These are phyloP conservation scores for Botryosphaeria dothidea DNA, from an alignment of 2,329 filamentous ascomycete genomes.

Conservation along the genomic window DNA sequence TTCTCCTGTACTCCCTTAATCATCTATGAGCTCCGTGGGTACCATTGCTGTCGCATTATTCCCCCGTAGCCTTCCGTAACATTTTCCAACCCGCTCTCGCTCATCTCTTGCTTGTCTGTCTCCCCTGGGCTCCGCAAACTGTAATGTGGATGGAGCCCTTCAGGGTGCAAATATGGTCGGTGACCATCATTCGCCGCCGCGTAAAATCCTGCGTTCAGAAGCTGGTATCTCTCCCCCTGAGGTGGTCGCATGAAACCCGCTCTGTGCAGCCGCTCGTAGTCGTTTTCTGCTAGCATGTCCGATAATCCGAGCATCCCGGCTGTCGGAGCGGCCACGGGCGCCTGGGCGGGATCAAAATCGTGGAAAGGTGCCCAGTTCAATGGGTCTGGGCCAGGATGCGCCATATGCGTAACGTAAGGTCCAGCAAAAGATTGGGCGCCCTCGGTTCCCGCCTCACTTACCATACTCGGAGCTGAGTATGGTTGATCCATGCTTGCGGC, in stretches of 20 bases:
- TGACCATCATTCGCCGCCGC: neutral
- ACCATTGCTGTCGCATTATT: neutral
- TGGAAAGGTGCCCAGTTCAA: neutral
- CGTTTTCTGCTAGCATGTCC: neutral
- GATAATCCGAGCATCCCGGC: neutral
- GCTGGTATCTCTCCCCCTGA: neutral
- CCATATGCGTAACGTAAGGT: neutral
- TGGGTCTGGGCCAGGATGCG: neutral
- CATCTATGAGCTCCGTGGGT: conserved; percentile 37
- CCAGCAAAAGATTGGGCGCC: neutral
- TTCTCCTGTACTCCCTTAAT: no score
- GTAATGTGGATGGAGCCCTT: neutral
- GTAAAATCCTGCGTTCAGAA: neutral
- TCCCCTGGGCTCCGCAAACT: neutral
- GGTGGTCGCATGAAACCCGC: neutral
- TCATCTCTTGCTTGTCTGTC: neutral
- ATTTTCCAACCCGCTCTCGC: neutral
- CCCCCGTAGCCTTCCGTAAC: neutral
- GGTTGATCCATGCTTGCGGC: neutral
- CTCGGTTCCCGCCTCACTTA: neutral
- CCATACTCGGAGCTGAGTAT: neutral
- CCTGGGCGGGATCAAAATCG: neutral
- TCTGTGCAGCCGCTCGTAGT: neutral
- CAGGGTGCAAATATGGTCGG: neutral
- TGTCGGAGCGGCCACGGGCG: neutral